Evolutionary conservation across 495 filamentous ascomycete genomes (phyloP), one percentile per base, ranked within the genome.

Genomic region (Tuber borchii): DNA sequence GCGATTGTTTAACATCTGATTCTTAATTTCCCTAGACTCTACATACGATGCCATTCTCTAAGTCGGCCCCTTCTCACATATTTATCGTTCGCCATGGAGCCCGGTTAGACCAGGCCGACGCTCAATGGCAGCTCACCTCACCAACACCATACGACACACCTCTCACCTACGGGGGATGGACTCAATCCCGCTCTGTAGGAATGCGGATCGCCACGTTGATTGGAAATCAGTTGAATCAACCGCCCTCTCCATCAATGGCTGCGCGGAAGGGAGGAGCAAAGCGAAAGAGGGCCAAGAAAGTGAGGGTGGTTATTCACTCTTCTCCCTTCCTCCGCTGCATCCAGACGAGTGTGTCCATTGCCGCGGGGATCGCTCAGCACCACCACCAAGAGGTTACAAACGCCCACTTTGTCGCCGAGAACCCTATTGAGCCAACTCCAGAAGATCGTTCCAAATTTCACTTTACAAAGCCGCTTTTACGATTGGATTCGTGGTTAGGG

Each of bases 121-220:
- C 93, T 82, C 88, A 93, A 84, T 99, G 95, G 95, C 94, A 97
- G 85, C 87, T 97, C 19, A 91, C 92, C n/a, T 97, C 96, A 7
- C 91, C 94, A 5, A 95, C 92, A 5, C 96, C 95, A 8, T 98
- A 98, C 86, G 95, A 99, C 76, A 92, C 95, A 68, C 95, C 96
- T 65, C 87, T 99, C 70, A 97, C 94, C 22, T 98, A 97, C 82
- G 91, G 93, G 76, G 95, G 95, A 69, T 98, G 94, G 94, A 88
- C 88, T 31, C 95, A 97, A 82, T 90, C 91, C 71, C 90, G 91
- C 76, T 89, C 89, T 14, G 86, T 97, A 3, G 95, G 95, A 5
- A 85, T 87, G 26, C 89, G 93, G 56, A 97, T 99, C 74, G 90
- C 90, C 4, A 89, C 85, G 76, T 89, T 97, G 10, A 84, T 98